A percentile compares a stretch with the other conserved stretches of the same genome.
These are phyloP conservation scores for Batrachochytrium dendrobatidis DNA, from an alignment of 371 early-diverging fungal species.

Conservation along the genomic window DNA sequence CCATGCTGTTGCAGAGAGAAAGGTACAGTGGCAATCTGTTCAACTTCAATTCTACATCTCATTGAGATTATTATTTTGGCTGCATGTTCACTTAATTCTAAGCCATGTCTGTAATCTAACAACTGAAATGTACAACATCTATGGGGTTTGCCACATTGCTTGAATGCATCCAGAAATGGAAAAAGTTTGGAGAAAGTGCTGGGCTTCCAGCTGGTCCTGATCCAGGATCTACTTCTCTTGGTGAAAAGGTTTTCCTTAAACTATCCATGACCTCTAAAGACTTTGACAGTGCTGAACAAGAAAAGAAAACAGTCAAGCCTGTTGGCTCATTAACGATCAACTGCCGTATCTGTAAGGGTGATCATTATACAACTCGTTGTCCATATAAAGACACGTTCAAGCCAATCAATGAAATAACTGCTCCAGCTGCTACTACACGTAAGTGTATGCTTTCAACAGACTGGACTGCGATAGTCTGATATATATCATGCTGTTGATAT, in stretches of 20 bases:
- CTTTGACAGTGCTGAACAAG: conserved; percentile 48
- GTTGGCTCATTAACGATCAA: conserved; percentile 73
- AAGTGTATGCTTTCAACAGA: too few species aligned
- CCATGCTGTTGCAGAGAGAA: conserved; percentile 83
- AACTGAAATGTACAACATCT: too few species aligned
- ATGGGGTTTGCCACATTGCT: too few species aligned
- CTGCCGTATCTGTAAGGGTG: conserved; percentile 94
- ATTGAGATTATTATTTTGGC: too few species aligned
- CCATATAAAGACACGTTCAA: conserved; percentile 93
- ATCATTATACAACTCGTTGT: conserved; percentile 93
- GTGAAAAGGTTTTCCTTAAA: conserved; percentile 83
- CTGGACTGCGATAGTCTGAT: not conserved
- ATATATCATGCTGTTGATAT: conserved; percentile 3
- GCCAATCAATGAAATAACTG: conserved; percentile 39
- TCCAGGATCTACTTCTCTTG: conserved; percentile 78
- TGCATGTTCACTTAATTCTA: too few species aligned
- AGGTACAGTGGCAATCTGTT: conserved; percentile 34
- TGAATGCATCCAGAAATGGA: conserved; percentile 36
- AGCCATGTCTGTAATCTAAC: too few species aligned
- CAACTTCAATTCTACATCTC: too few species aligned
- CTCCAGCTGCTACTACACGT: conserved; percentile 1
- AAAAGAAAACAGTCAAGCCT: conserved; percentile 30
- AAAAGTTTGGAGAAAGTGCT: conserved; percentile 43
- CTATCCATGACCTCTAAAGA: conserved; percentile 51
- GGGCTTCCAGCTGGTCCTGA: conserved; percentile 61